These are phyloP conservation scores for Citrus medica DNA, from an alignment of 345 rosid species.

Conservation along the genomic window DNA sequence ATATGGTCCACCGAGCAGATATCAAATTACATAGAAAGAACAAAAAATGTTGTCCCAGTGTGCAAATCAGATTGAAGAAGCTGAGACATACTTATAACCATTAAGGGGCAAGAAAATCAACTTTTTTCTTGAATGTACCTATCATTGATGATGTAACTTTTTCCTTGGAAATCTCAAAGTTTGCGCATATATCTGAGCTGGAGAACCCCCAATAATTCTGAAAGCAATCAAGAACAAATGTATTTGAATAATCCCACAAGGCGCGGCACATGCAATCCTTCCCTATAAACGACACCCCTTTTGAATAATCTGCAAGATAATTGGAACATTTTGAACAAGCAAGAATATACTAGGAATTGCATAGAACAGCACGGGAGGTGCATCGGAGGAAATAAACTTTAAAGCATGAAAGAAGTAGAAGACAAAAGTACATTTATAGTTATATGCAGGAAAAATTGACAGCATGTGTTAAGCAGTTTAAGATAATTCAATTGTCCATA, in stretches of 20 bases:
- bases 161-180: constrained; percentile 69
- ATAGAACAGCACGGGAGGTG: too few relatives aligned
- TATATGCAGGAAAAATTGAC: too few relatives aligned
- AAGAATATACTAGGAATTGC: too few relatives aligned
- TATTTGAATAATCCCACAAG: constrained; percentile 67
- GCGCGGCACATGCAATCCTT: constrained; percentile 67
- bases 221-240: constrained; percentile 52
- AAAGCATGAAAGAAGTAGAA: too few relatives aligned
- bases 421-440: too few relatives aligned
- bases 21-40: background rate
- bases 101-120: background rate
- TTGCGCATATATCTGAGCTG: constrained; percentile 63
- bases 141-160: constrained; percentile 45
- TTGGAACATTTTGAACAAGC: too few relatives aligned
- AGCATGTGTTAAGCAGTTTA: too few relatives aligned
- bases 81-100: background rate
- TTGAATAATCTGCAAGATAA: constrained; percentile 56
- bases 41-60: background rate
- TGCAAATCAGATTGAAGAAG: background rate
- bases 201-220: constrained; percentile 59
- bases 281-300: constrained; percentile 78
- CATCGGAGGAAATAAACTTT: too few relatives aligned
- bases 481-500: too few relatives aligned
- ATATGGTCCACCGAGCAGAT: background rate
- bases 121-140: background rate